Conservation (phyloP, 1,284 basidiomycete genomes). For the Leccinum insolens region DNA sequence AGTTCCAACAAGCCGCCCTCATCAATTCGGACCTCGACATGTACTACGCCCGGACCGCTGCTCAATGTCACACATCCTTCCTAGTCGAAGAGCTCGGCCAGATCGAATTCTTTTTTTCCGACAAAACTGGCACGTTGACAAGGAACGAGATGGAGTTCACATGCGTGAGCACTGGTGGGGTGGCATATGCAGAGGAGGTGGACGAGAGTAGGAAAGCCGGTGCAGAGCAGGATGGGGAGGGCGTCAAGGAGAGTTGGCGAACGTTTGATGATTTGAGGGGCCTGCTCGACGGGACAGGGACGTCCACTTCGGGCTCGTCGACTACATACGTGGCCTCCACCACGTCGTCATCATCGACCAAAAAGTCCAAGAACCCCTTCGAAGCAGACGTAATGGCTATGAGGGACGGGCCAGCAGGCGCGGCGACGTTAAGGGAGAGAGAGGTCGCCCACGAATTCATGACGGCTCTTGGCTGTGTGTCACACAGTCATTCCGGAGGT, state of each 20-base stretch:
- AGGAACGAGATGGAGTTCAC: slow-evolving; percentile 99
- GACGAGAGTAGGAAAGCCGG: slow-evolving; percentile 67
- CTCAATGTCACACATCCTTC: slow-evolving; percentile 94
- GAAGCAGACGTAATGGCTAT: slow-evolving; percentile 1
- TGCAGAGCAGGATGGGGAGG: slow-evolving; percentile 57
- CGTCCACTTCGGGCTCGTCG: not conserved
- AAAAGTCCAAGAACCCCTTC: slow-evolving; percentile 28
- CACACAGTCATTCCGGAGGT: slow-evolving; percentile 99
- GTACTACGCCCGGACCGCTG: slow-evolving; percentile 94
- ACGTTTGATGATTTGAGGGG: slow-evolving; percentile 76
- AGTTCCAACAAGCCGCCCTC: slow-evolving; percentile 95
- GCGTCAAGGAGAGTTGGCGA: slow-evolving; percentile 64
- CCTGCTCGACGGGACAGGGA: slow-evolving; percentile 43
- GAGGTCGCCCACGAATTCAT: slow-evolving; percentile 85
- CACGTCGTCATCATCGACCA: slow-evolving; percentile 8
- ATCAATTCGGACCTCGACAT: slow-evolving; percentile 98
- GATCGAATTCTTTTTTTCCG: slow-evolving; percentile 98
- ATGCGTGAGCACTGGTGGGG: slow-evolving; percentile 88
- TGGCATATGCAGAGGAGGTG: slow-evolving; percentile 87
- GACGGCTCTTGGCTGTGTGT: slow-evolving; percentile 88
- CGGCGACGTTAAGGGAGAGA: slow-evolving; percentile 39
- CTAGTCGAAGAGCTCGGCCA: slow-evolving; percentile 98
- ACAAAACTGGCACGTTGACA: slow-evolving; percentile 98
- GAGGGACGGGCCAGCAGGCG: not conserved
- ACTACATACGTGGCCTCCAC: slow-evolving; percentile 3